phyloP scores from a whole-genome alignment of 352 stramenopile species.

The Pythium folliculosum region DNA sequence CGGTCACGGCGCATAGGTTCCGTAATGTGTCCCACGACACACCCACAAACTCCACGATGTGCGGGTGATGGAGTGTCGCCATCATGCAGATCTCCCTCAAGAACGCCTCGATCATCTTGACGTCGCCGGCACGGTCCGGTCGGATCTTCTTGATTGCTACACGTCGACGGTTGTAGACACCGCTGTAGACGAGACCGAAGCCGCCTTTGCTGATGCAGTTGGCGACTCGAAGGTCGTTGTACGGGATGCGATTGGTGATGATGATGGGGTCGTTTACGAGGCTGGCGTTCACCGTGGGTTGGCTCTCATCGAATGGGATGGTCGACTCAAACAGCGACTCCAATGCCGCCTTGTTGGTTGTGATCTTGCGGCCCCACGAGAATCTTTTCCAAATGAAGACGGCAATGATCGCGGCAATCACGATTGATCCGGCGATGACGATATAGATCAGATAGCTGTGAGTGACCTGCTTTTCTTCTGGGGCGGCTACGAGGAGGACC shows the following conservation, averaged over 20 bases:
- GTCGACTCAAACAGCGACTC: constrained; percentile 57
- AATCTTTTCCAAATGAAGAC: constrained; percentile 23
- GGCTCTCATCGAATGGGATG: constrained; percentile 57
- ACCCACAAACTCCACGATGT: constrained; percentile 69
- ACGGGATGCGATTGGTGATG: constrained; percentile 58
- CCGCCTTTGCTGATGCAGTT: constrained; percentile 66
- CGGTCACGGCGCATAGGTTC: constrained; percentile 22
- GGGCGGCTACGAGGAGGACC: not conserved
- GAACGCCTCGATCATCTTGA: constrained; percentile 62
- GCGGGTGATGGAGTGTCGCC: constrained; percentile 53
- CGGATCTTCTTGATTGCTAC: constrained; percentile 73
- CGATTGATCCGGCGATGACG: constrained; percentile 7
- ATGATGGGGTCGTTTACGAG: constrained; percentile 69
- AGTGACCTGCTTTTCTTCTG: not conserved
- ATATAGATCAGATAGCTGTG: constrained; percentile 10
- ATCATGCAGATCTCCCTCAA: constrained; percentile 74
- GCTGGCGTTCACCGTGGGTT: constrained; percentile 52
- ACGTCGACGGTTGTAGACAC: constrained; percentile 55
- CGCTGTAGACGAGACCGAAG: constrained; percentile 65
- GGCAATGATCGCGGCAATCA: constrained; percentile 13
- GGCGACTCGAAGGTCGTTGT: constrained; percentile 58
- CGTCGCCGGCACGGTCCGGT: constrained; percentile 46
- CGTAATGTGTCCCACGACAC: constrained; percentile 63
- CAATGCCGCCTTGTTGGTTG: constrained; percentile 36
- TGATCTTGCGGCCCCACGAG: not conserved